Base-by-base conservation (phyloP, 164 flowering plant species). In the Umbellularia californica region DNA sequence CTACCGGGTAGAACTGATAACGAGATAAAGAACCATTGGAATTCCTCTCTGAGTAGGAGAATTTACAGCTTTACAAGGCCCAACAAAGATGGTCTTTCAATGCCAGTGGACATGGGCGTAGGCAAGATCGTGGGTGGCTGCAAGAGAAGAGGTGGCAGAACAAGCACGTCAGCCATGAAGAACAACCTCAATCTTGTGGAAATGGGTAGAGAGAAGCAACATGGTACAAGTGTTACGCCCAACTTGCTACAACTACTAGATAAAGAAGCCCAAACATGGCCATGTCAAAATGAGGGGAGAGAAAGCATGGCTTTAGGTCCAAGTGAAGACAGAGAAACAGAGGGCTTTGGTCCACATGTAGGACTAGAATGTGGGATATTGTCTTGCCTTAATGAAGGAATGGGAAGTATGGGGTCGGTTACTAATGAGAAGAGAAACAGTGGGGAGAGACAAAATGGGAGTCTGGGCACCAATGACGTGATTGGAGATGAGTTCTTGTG, bases 1-100 rank as follows among this genome's bases (percentile, higher is more conserved):
- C 76, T 93, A 66, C 91, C 95, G 0, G 97, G 97, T 66, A 87
- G 97, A 85, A 92, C 97, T 71, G 97, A 92, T 82, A 92, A 92
- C 74, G 97, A 92, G 78, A 89, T 92, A 19, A 92, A 92, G 77
- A 92, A 92, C 70, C 87, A 92, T 72, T 92, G 95, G 97, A 93
- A 93, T 77, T 90, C 95, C 55, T 90, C 89, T 70, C 73, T 93
- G 75, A 90, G 94, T 69, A 80, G 91, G 58, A 87, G 85, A 79
- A 74, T 92, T 20, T 78, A 86, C 76, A 84, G 74, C 33, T 84
- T 86, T 65, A 82, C 86, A 62, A 81, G 82, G 70, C 79, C 79
- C 13, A 23, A 64, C 20, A 70, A 68, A 25, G 81, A 58, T 12
- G 76, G 60, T 11, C 23, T 69, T 0, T 72, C 33, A 28, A 24